Base-by-base conservation (phyloP, 2,329 filamentous ascomycete genomes). In the Aspergillus brunneoviolaceus region DNA sequence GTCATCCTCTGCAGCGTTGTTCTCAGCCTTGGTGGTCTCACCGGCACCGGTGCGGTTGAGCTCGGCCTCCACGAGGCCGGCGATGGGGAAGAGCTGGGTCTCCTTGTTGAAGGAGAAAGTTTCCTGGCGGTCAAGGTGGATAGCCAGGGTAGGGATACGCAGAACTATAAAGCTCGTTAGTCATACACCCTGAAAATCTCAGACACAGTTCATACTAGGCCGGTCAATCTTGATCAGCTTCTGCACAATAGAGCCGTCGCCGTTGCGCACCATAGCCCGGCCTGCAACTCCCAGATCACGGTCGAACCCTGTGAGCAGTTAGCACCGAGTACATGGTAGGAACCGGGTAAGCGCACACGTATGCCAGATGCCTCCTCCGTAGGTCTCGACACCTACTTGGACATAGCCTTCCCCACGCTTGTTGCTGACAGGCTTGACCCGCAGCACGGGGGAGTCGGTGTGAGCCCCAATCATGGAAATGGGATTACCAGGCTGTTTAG, bases 71-170 rank as follows among this genome's bases (percentile, higher is more conserved):
- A 91, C 89, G 57, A 99, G 83, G 5, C 95, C 95, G 23, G 90
- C 88, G 71, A 99, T 97, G 5, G 95, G 95, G 72, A 96, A 96
- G 25, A 99, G 81, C 76, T 99, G 94, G 25, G 89, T 92, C 81
- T 99, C 95, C 81, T 97, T 98, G 83, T 98, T 99, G 72, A 96
- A 96, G 58, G 91, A 84, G 71, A 99, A 99, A 63, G 84, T 91
- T 69, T 90, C 84, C 69, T 91, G 87, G 58, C 94, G 89, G 72
- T 97, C 89, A 60, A 99, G 86, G 77, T 99, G 95, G 66, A 98
- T 96, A 35, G 95, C 95, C 64, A 99, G 82, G 3, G 92, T 96
- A 1, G 95, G 95, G 62, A 99, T 94, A 55, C 95, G 87, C 66
- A 98, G 84, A 68, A 99, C 80, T 81, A 51, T 9, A 48, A 49